Evolutionary conservation across 1,284 basidiomycete genomes (phyloP), one percentile per base, ranked within the genome.

Genomic region (Phaffia rhodozyma): DNA sequence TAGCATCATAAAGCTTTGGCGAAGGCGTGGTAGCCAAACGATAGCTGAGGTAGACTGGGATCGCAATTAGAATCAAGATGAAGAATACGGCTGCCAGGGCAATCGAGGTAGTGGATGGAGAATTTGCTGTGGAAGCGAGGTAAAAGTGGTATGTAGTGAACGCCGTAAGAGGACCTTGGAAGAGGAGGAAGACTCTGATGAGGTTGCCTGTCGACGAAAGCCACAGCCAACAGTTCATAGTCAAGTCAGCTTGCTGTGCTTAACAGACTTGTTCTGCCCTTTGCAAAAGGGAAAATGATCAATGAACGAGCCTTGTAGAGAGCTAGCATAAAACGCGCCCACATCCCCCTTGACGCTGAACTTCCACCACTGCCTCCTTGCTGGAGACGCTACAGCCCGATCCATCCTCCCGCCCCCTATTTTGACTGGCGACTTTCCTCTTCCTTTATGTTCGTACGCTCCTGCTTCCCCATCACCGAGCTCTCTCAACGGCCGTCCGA

Each of bases 1-100:
- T 91, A 73, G 94, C 91, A 69, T 94, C 91, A 74, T 96, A 97
- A 3, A 97, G 81, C 73, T 96, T 94, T 72, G 85, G 86, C 7
- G 88, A 91, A 11, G 87, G 83, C 0, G 86, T 91, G 63, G 84
- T 79, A 43, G 83, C 83, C 54, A 97, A 83, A 43, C 86, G 84
- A 66, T 85, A 77, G 63, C 94, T 79, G 23, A 96, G 78, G 61
- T 85, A 80, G 11, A 82, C 78, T 1, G 94, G 94, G 32, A 91
- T 77, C 21, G 87, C 73, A 58, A 96, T 79, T 1, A 87, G 90
- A 69, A 97, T 81, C 67, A 91, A 75, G 23, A 83, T 80, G 70
- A 97, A 88, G 0, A 86, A 84, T 49, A 92, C 71, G 0, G 79
- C 86, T 5, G 87, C 88, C 48, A 93, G 80, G 13, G 82, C 82